A percentile compares a stretch with the other conserved stretches of the same genome.
Conservation (phyloP, 129 eudicot genomes). For the Artemisia tridentata region DNA sequence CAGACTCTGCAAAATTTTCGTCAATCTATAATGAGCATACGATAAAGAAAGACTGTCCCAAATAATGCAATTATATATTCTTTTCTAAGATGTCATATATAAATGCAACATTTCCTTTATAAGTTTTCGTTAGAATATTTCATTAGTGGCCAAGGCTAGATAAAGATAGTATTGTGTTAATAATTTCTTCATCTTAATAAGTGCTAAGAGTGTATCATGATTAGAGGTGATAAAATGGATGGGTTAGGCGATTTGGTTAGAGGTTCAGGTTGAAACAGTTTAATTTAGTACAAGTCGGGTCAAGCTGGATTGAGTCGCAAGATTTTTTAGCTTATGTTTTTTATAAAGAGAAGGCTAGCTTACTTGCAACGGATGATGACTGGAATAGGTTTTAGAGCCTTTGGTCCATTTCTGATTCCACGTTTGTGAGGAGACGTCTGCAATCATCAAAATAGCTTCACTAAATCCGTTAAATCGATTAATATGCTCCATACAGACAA, state of each 20-base stretch:
- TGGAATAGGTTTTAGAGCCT: slow-evolving; percentile 76
- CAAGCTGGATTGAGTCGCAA: neutral
- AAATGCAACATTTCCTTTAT: too few species aligned
- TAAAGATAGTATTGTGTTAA: neutral
- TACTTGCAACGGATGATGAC: slow-evolving; percentile 82
- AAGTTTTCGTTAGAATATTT: neutral
- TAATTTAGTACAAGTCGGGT: neutral
- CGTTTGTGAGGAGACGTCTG: slow-evolving; percentile 71
- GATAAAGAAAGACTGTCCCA: neutral
- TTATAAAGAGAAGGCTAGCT: slow-evolving; percentile 26
- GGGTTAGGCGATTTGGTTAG: neutral
- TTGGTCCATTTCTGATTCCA: slow-evolving; percentile 85
- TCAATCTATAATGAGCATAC: neutral
- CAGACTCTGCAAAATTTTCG: slow-evolving; percentile 19
- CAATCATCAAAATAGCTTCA: slow-evolving; percentile 23
- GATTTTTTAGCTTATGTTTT: neutral
- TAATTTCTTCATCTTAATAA: neutral
- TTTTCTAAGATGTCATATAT: neutral
- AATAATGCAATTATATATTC: neutral
- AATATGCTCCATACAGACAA: neutral
- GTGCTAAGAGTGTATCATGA: neutral
- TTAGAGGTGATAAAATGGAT: neutral
- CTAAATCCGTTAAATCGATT: neutral
- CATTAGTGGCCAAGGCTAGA: neutral
- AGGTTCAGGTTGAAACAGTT: neutral